These are phyloP conservation scores for Coix lacrymajobi DNA, from an alignment of 176 grass and related monocot species.

Conservation along the genomic window DNA sequence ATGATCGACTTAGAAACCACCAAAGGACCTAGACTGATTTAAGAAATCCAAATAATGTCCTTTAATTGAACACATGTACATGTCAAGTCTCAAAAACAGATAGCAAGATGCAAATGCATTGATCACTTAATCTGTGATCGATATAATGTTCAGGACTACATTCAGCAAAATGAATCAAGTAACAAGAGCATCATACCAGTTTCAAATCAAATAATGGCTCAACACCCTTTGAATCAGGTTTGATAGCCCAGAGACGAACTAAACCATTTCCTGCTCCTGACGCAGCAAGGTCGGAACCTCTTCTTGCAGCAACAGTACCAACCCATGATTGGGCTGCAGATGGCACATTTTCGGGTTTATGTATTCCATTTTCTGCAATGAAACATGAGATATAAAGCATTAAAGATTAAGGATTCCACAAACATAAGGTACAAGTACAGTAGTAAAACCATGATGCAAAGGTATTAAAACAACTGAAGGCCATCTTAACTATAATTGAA, in stretches of 20 bases:
- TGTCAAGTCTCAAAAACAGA: neutral
- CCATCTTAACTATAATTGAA: neutral
- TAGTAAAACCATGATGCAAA: neutral
- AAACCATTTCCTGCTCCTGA: slow-evolving; percentile 78
- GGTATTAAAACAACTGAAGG: neutral
- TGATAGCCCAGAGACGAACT: slow-evolving; percentile 66
- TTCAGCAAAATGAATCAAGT: neutral
- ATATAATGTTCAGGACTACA: neutral
- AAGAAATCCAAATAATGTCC: neutral
- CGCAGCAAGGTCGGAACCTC: slow-evolving; percentile 79
- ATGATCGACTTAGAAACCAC: neutral
- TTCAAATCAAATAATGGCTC: slow-evolving; percentile 47
- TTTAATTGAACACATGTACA: neutral
- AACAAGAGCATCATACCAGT: slow-evolving; percentile 41
- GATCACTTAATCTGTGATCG: neutral
- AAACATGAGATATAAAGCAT: neutral
- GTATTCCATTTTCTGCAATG: slow-evolving; percentile 48
- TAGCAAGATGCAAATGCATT: neutral
- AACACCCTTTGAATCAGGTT: slow-evolving; percentile 69
- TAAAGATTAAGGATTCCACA: neutral
- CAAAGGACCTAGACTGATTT: neutral
- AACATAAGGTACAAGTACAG: neutral
- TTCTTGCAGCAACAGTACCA: slow-evolving; percentile 63
- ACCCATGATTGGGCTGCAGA: slow-evolving; percentile 65
- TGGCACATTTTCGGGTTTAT: slow-evolving; percentile 29